These are phyloP conservation scores for Aspergillus oerlinghausenensis DNA, from an alignment of 2,329 filamentous ascomycete species.

Conservation along the genomic window DNA sequence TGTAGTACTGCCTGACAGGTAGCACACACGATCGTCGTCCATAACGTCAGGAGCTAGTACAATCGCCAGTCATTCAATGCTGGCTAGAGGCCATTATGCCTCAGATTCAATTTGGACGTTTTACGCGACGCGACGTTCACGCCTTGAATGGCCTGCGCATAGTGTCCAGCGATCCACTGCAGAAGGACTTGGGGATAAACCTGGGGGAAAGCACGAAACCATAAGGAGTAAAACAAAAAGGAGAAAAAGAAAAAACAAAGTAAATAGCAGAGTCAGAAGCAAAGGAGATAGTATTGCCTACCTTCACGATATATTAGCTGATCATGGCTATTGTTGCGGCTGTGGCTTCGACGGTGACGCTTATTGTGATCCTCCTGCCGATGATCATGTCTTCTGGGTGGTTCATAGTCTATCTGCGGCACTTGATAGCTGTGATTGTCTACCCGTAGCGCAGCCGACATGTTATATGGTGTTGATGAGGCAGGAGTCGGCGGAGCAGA, in stretches of 20 bases:
- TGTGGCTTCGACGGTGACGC: conserved; percentile 3
- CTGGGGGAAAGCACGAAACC: conserved; percentile 1
- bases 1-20: conserved; percentile 3
- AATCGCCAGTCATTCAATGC: neutral
- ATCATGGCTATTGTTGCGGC: conserved; percentile 13
- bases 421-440: conserved; percentile 19
- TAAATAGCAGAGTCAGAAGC: conserved; percentile 5
- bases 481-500: conserved; percentile 2
- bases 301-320: conserved; percentile 24
- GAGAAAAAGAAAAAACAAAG: neutral
- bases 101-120: neutral
- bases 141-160: neutral
- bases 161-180: neutral
- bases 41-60: neutral
- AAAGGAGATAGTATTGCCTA: conserved; percentile 15
- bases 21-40: neutral
- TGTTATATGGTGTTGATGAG: conserved; percentile 9
- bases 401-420: conserved; percentile 18
- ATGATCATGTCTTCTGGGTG: conserved; percentile 16
- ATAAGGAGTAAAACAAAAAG: neutral
- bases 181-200: neutral
- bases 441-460: conserved; percentile 20
- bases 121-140: neutral
- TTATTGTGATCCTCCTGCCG: conserved; percentile 7
- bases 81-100: neutral